Base-by-base conservation (phyloP, 495 filamentous ascomycete species). In the Tuber borchii region DNA sequence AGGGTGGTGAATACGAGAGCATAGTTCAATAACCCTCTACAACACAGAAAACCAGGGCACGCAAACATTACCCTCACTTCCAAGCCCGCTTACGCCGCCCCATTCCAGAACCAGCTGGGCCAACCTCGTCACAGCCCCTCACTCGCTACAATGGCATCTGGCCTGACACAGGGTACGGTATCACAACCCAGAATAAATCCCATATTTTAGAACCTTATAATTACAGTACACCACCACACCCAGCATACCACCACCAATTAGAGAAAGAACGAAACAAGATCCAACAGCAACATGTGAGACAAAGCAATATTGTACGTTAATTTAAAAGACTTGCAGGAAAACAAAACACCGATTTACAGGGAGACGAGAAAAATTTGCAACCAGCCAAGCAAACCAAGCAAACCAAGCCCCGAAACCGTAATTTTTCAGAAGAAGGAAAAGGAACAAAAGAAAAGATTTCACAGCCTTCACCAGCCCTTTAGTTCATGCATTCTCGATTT, bases 331-430 rank as follows among this genome's bases (percentile, higher is more conserved):
- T 14, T 65, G 56, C n/a, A 17, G 56, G 14, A 65, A 65, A 65
- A 65, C 56, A 65, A 34, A 34, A 65, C 51, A 61, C 56, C 56
- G 26, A 65, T 65, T 34, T 65, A 61, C 51, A 65, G 26, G 26
- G 26, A 65, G 56, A 65, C 56, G 26, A 65, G 56, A 65, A 65
- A 65, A 65, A 65, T 4, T 65, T 65, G 56, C 56, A 65, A 65
- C 56, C 56, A 65, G 31, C 56, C 56, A 65, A 34, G n/a, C 56
- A 34, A 34, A 65, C 26, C 56, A 65, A 65, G 26, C 26, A 65
- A 65, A 65, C 56, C n/a, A 31, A 65, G 56, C 26, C 56, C 56
- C 26, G 56, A 34, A 31, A 65, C 56, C 26, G 56, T 65, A 65
- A 65, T 65, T 34, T 65, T 65, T 65, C 56, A 65, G 56, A 65